Evolutionary conservation across 257 asterid genomes (phyloP).

Genomic region (Asclepias syriaca): DNA sequence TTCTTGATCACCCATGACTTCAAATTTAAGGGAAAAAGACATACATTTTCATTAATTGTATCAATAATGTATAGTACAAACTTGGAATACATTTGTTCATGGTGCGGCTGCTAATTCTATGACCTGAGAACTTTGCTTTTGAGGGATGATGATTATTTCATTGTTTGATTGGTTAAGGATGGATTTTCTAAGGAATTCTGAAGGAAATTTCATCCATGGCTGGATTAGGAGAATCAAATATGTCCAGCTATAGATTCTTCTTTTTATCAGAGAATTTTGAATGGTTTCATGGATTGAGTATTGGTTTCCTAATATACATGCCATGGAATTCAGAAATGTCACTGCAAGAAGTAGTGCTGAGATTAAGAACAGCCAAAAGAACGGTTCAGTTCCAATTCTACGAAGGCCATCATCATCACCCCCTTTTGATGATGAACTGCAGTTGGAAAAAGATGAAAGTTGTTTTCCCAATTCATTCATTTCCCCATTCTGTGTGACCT

Average conservation of each 20-base stretch:
- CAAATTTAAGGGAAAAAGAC: background rate
- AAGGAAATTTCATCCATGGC: background rate
- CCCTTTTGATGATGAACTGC: slow-evolving; percentile 24
- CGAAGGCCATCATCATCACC: slow-evolving; percentile 8
- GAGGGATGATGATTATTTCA: background rate
- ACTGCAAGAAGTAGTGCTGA: slow-evolving; percentile 22
- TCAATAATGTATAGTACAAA: no score
- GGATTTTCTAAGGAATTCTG: slow-evolving; percentile 7
- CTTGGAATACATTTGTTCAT: background rate
- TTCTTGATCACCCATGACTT: background rate
- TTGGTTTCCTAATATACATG: slow-evolving; percentile 9
- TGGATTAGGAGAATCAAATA: slow-evolving; percentile 7
- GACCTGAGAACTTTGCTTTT: background rate
- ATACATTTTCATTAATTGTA: no score
- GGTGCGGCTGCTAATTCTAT: background rate
- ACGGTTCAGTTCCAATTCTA: slow-evolving; percentile 35
- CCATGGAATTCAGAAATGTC: slow-evolving; percentile 18
- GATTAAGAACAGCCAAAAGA: slow-evolving; percentile 34
- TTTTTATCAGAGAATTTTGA: background rate
- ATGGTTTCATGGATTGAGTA: background rate
- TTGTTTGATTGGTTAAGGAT: background rate
- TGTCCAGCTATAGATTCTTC: slow-evolving; percentile 14
- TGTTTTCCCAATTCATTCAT: slow-evolving; percentile 31
- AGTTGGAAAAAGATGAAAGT: slow-evolving; percentile 30
- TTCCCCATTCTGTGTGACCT: slow-evolving; percentile 42